Conservation (phyloP, 2,329 filamentous ascomycete genomes). For the Metarhizium album region DNA sequence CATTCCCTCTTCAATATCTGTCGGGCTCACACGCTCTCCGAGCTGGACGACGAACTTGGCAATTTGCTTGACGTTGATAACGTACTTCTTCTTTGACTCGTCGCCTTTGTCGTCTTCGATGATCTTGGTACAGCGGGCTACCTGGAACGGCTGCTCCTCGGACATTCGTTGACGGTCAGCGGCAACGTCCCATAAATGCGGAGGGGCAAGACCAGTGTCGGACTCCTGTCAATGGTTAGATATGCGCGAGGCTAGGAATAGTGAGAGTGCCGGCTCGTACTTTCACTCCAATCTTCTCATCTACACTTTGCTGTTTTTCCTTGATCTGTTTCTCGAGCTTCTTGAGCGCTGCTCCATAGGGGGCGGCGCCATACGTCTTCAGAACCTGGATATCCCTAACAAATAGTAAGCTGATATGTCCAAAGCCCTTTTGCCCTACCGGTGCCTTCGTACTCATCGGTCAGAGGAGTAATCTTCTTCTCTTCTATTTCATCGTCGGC, state of each 20-base stretch:
- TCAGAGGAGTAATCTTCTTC: constrained; percentile 97
- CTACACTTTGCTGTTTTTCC: constrained; percentile 94
- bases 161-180: constrained; percentile 97
- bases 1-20: constrained; percentile 99
- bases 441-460: constrained; percentile 70
- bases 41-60: constrained; percentile 98
- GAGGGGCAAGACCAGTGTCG: constrained; percentile 93
- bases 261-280: constrained; percentile 25
- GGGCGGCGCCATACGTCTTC: constrained; percentile 96
- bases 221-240: constrained; percentile 61
- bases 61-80: constrained; percentile 99
- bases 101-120: constrained; percentile 92
- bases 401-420: constrained; percentile 14
- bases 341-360: constrained; percentile 87
- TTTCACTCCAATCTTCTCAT: constrained; percentile 94
- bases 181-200: constrained; percentile 97
- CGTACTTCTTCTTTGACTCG: constrained; percentile 97
- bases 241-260: background rate
- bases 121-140: constrained; percentile 97
- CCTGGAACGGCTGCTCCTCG: constrained; percentile 95
- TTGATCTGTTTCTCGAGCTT: constrained; percentile 99
- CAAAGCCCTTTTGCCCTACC: constrained; percentile 1
- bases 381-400: constrained; percentile 94
- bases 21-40: constrained; percentile 90
- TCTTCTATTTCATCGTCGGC: constrained; percentile 95